Percentiles rank a stretch among this genome's conserved stretches.
Conservation (phyloP, 164 flowering plant species). For the Kalanchoe fedtschenkoi region DNA sequence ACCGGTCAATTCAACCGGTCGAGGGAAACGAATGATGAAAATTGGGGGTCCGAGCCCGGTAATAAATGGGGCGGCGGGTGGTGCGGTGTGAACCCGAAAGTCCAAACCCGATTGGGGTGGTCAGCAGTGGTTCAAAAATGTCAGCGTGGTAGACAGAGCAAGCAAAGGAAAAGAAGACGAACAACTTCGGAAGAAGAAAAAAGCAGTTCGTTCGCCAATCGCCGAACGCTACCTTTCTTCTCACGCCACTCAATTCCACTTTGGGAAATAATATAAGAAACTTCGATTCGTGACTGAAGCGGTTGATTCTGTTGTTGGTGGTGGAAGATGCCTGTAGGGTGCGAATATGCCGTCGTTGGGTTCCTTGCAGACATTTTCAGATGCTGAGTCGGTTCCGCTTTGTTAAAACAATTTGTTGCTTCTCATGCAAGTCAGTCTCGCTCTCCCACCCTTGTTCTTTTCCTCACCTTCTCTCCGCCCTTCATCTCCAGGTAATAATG, state of each 20-base stretch:
- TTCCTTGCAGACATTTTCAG: slow-evolving; percentile 19
- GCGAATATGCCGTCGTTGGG: slow-evolving; percentile 30
- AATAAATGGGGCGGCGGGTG: not conserved
- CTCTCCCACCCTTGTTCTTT: not conserved
- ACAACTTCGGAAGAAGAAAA: no score
- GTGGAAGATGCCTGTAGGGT: not conserved
- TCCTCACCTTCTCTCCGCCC: not conserved
- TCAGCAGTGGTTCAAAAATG: not conserved
- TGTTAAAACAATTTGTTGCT: not conserved
- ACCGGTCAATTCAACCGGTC: no score
- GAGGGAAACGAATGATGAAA: no score
- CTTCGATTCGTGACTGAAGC: no score
- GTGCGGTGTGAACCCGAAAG: not conserved
- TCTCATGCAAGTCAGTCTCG: not conserved
- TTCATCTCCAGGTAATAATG: slow-evolving; percentile 7
- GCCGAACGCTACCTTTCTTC: not conserved
- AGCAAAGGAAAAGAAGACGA: not conserved
- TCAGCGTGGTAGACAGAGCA: not conserved
- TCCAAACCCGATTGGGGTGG: not conserved
- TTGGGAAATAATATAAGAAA: no score
- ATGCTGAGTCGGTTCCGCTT: slow-evolving; percentile 16
- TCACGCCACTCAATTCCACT: no score
- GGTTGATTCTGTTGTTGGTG: no score
- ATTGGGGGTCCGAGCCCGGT: not conserved
- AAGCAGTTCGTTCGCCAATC: not conserved